Base-by-base conservation (phyloP, 2,329 filamentous ascomycete species). In the Byssochlamys sp. region DNA sequence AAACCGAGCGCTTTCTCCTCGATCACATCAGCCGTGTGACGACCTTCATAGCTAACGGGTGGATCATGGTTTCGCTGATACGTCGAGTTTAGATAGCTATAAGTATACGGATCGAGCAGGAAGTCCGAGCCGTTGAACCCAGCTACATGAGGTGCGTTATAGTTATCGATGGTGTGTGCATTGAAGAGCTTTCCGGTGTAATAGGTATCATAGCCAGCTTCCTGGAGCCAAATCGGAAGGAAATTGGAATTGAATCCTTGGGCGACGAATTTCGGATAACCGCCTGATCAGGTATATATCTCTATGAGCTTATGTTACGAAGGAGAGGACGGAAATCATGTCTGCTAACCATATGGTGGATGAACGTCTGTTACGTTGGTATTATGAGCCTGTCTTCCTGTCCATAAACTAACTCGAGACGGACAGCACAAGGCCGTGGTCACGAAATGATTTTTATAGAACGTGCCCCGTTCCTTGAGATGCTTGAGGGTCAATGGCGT, bases 381-480 rank as follows among this genome's bases (percentile, higher is more conserved):
- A 61, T 88, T 88, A 63, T 89, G 86, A 0, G 85, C 83, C 5
- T 82, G 79, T 64, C 81, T 82, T 0, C 86, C 86, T 0, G 85
- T 88, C 79, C 80, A 83, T 1, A 89, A 69, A 12, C 80, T 82
- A 1, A 86, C 86, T 1, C 86, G 77, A 0, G 85, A 84, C 0
- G 86, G 86, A 62, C 86, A 89, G 68, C 86, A 89, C 0, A 87
- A 69, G 0, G 86, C 78, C 0, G 84, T 82, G 0, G 86, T 88
- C 62, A 84, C 86, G 58, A 83, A 89, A 63, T 89, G 86, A 45
- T 81, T 81, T 52, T 73, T 72, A 60, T 82, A 89, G 1, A 77
- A 78, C 0, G 82, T 85, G 0, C 85, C 86, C 55, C 83, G 72
- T 0, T 83, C 73, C 11, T 77, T 68, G 0, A 89, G 66, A 61